phyloP scores from a whole-genome alignment of 2,329 filamentous ascomycete genomes.

The Botryotinia convoluta region DNA sequence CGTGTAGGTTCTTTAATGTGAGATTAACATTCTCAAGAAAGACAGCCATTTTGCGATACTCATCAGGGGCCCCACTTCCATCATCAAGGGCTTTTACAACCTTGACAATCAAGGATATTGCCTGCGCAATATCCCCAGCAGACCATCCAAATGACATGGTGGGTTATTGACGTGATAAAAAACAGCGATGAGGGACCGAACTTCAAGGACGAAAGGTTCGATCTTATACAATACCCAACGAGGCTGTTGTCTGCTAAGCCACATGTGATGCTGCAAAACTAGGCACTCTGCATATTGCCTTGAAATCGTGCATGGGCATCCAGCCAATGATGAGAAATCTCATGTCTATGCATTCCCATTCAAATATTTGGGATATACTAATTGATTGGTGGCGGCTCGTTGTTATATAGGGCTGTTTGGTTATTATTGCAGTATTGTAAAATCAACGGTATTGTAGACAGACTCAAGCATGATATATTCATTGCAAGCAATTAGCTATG shows the following conservation, averaged over 20 bases:
- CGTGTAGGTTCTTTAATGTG: not conserved
- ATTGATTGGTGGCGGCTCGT: not conserved
- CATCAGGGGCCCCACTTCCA: not conserved
- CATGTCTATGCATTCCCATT: not conserved
- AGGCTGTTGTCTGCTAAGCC: not conserved
- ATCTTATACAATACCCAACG: not conserved
- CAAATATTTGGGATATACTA: not conserved
- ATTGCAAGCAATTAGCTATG: not conserved
- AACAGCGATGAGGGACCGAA: not conserved
- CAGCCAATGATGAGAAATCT: not conserved
- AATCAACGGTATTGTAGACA: not conserved
- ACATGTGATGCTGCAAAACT: not conserved
- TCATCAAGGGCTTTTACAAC: slow-evolving; percentile 16
- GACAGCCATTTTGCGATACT: not conserved
- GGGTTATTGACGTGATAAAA: not conserved
- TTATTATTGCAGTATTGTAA: not conserved
- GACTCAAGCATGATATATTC: not conserved
- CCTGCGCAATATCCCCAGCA: slow-evolving; percentile 20
- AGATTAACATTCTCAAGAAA: slow-evolving; percentile 1
- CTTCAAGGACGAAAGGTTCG: not conserved
- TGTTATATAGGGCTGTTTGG: no score
- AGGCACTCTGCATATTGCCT: not conserved
- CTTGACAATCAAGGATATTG: slow-evolving; percentile 16
- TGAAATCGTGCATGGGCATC: not conserved
- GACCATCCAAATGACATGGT: slow-evolving; percentile 25